Conservation (phyloP, 345 rosid species). For the Camelina hispida region DNA sequence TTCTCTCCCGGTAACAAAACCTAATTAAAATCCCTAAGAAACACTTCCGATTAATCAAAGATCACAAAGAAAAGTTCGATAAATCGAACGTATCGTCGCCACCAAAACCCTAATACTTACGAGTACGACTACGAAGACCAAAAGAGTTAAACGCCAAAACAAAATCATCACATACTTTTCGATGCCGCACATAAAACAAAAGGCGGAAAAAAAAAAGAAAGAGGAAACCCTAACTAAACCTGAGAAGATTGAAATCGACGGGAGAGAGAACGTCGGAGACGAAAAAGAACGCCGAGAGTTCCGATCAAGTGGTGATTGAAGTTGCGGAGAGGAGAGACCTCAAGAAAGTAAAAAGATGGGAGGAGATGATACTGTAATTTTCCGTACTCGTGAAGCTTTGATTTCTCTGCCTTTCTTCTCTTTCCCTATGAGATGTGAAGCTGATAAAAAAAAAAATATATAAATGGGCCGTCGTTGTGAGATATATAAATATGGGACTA, state of each 20-base stretch:
- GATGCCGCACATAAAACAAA: not conserved
- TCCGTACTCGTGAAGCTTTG: not conserved
- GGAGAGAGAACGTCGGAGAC: slow-evolving; percentile 23
- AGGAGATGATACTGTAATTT: slow-evolving; percentile 20
- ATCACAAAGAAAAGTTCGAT: slow-evolving; percentile 29
- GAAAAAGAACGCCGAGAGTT: not conserved
- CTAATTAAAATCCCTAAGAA: slow-evolving; percentile 20
- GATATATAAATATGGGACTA: not conserved
- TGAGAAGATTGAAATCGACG: slow-evolving; percentile 27
- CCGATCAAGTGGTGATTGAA: slow-evolving; percentile 28
- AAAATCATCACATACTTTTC: slow-evolving; percentile 21
- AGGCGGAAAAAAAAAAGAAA: not conserved
- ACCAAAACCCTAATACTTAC: slow-evolving; percentile 41
- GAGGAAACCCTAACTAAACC: slow-evolving; percentile 29
- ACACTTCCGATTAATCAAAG: slow-evolving; percentile 13
- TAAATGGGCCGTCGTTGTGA: slow-evolving; percentile 19
- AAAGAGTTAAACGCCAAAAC: not conserved
- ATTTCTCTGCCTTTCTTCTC: not conserved
- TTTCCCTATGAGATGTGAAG: not conserved
- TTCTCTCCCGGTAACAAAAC: slow-evolving; percentile 20
- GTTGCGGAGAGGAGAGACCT: slow-evolving; percentile 24
- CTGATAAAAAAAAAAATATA: not conserved
- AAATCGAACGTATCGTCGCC: slow-evolving; percentile 26
- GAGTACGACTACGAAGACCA: slow-evolving; percentile 3
- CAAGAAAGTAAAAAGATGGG: slow-evolving; percentile 11